A percentile compares a stretch with the other conserved stretches of the same genome.
phyloP scores from a whole-genome alignment of 805 yeast species.

The Candida alai region DNA sequence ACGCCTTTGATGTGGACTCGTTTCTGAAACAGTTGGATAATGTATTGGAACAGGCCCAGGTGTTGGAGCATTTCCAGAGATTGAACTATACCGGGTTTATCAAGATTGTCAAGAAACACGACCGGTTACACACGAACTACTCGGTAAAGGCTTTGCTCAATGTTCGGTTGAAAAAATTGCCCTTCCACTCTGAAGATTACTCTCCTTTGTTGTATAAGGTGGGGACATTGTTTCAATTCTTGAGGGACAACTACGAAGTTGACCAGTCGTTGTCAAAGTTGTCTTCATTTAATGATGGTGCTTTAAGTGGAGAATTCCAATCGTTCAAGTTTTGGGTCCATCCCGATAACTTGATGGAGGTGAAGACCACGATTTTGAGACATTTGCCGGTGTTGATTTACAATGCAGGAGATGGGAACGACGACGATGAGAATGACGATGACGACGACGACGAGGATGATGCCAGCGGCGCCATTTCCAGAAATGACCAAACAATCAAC shows the following conservation, averaged over 20 bases:
- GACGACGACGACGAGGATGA: conserved; percentile 53
- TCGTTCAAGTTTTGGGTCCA: conserved; percentile 94
- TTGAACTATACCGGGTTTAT: conserved; percentile 92
- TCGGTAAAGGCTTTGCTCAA: conserved; percentile 88
- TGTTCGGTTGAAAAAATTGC: conserved; percentile 81
- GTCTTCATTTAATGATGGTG: conserved; percentile 43
- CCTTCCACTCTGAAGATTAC: conserved; percentile 93
- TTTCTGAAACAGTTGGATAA: conserved; percentile 74
- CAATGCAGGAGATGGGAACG: conserved; percentile 22
- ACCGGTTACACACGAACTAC: conserved; percentile 79
- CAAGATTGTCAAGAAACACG: conserved; percentile 95
- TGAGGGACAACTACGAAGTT: conserved; percentile 67
- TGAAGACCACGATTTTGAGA: conserved; percentile 89
- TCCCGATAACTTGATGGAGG: conserved; percentile 91
- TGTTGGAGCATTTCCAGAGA: conserved; percentile 85
- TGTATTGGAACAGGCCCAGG: conserved; percentile 69
- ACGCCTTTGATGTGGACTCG: conserved; percentile 50
- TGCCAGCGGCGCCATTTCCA: conserved; percentile 27
- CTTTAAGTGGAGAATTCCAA: conserved; percentile 40
- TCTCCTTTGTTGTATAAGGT: conserved; percentile 84
- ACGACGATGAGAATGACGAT: conserved; percentile 45
- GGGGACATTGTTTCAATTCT: conserved; percentile 73
- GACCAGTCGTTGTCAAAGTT: conserved; percentile 46
- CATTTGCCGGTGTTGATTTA: conserved; percentile 90
- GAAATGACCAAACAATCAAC: conserved; percentile 66